Evolutionary conservation across 768 basidiomycete genomes (phyloP).

Genomic region (Crucibulum laeve): DNA sequence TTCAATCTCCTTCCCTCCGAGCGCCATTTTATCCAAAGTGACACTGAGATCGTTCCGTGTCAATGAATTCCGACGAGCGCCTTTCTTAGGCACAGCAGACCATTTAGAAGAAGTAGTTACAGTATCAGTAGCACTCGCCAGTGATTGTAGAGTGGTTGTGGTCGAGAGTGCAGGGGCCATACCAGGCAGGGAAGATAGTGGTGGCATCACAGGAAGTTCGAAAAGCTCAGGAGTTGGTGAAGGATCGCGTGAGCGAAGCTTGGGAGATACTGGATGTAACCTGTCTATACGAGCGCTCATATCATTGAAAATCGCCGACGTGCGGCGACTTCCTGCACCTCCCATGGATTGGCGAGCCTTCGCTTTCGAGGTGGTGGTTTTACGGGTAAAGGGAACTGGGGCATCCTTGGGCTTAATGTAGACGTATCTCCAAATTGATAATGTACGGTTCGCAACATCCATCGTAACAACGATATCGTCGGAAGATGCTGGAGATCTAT

Average conservation of each 20-base stretch:
- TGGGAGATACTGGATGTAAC: slow-evolving; percentile 33
- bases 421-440: slow-evolving; percentile 72
- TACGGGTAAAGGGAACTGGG: slow-evolving; percentile 5
- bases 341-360: slow-evolving; percentile 39
- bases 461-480: slow-evolving; percentile 57
- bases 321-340: slow-evolving; percentile 30
- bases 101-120: slow-evolving; percentile 24
- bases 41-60: slow-evolving; percentile 53
- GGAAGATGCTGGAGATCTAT: slow-evolving; percentile 32
- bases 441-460: slow-evolving; percentile 42
- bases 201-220: slow-evolving; percentile 35
- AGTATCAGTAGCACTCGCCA: no score
- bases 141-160: slow-evolving; percentile 47
- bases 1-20: slow-evolving; percentile 49
- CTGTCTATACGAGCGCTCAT: slow-evolving; percentile 25
- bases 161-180: slow-evolving; percentile 52
- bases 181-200: slow-evolving; percentile 44
- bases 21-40: slow-evolving; percentile 65
- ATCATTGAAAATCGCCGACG: slow-evolving; percentile 32
- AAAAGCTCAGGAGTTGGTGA: slow-evolving; percentile 29
- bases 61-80: slow-evolving; percentile 39
- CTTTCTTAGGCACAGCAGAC: slow-evolving; percentile 22
- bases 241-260: slow-evolving; percentile 24
- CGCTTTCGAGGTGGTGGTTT: slow-evolving; percentile 14
- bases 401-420: slow-evolving; percentile 57